phyloP scores from a whole-genome alignment of 2,329 filamentous ascomycete species.

The Coniella lustricola region DNA sequence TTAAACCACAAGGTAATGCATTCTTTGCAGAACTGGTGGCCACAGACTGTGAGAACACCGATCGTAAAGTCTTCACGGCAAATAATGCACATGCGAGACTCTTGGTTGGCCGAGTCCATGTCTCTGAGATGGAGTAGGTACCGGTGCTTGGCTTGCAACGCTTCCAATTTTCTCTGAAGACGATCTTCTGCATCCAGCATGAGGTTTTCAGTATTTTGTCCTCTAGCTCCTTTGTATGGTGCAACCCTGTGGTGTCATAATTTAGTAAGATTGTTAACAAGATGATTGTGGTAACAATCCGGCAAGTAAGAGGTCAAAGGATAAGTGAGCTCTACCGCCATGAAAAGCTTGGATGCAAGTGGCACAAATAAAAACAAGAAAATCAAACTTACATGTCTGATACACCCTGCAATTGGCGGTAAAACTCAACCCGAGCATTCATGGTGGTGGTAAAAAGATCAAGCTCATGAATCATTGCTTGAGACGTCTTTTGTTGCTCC shows the following conservation, averaged over 20 bases:
- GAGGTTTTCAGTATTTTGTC: slow-evolving; percentile 42
- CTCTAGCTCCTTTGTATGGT: slow-evolving; percentile 58
- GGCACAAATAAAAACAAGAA: neutral
- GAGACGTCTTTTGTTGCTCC: slow-evolving; percentile 43
- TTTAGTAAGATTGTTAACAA: neutral
- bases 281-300: neutral
- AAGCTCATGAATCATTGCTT: slow-evolving; percentile 58
- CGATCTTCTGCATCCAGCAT: slow-evolving; percentile 39
- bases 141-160: slow-evolving; percentile 63
- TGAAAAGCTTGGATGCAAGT: no score
- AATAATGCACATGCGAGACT: slow-evolving; percentile 73
- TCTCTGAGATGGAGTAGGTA: slow-evolving; percentile 56
- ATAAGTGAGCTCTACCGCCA: no score
- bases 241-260: slow-evolving; percentile 49
- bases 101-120: slow-evolving; percentile 54
- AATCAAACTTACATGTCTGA: slow-evolving; percentile 51
- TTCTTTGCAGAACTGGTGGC: slow-evolving; percentile 85
- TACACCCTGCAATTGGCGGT: slow-evolving; percentile 82
- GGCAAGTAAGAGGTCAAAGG: no score
- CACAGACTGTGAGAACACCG: slow-evolving; percentile 81
- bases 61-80: slow-evolving; percentile 70
- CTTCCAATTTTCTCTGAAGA: slow-evolving; percentile 51
- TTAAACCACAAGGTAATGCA: slow-evolving; percentile 77
- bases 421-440: slow-evolving; percentile 84
- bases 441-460: slow-evolving; percentile 70